A percentile compares a stretch with the other conserved stretches of the same genome.
Evolutionary conservation across 352 stramenopile species (phyloP).

Genomic region (Globisporangium uncinulatum): DNA sequence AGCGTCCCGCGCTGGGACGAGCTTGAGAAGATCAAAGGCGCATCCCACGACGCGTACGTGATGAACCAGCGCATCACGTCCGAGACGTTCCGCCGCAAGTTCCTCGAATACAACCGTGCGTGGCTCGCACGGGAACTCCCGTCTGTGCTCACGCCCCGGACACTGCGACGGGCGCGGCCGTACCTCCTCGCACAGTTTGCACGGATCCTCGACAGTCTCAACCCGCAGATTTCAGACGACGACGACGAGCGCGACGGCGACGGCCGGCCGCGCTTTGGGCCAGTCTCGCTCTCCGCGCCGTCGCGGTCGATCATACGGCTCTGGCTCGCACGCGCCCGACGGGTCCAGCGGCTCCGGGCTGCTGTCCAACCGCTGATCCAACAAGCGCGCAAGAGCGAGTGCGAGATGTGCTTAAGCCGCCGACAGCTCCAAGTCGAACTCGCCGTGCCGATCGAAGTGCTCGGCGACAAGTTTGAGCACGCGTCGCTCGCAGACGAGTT

Average conservation of each 20-base stretch:
- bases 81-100: slow-evolving; percentile 97
- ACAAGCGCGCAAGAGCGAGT: slow-evolving; percentile 89
- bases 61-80: slow-evolving; percentile 97
- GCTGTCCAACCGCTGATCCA: slow-evolving; percentile 91
- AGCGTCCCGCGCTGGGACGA: slow-evolving; percentile 90
- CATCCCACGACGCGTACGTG: slow-evolving; percentile 91
- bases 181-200: slow-evolving; percentile 96
- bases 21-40: slow-evolving; percentile 90
- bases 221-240: slow-evolving; percentile 93
- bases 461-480: slow-evolving; percentile 91
- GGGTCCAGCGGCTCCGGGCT: slow-evolving; percentile 77
- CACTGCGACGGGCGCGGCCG: slow-evolving; percentile 83
- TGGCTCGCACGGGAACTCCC: slow-evolving; percentile 96
- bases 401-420: slow-evolving; percentile 92
- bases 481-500: slow-evolving; percentile 88
- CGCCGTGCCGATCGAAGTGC: slow-evolving; percentile 87
- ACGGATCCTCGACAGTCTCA: slow-evolving; percentile 93
- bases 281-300: slow-evolving; percentile 85
- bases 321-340: slow-evolving; percentile 87
- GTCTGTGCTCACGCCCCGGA: slow-evolving; percentile 93
- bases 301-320: slow-evolving; percentile 90
- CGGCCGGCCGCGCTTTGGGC: slow-evolving; percentile 77
- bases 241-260: slow-evolving; percentile 84
- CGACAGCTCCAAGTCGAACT: slow-evolving; percentile 94
- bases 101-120: slow-evolving; percentile 96